These are phyloP conservation scores for Oenanthe javanica DNA, from an alignment of 140 eudicot genomes.

Conservation along the genomic window DNA sequence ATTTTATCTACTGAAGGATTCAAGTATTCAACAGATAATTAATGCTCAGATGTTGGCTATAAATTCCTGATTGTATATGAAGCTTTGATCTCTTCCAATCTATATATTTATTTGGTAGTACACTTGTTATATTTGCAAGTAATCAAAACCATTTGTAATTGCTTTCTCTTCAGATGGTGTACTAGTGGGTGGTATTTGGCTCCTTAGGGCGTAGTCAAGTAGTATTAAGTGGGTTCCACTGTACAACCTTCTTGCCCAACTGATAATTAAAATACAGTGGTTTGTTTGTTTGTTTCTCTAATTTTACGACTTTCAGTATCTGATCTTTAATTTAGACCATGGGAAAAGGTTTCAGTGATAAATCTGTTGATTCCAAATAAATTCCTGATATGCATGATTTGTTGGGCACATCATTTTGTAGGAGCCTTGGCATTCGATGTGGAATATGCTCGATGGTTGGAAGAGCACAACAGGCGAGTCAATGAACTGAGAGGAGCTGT, in stretches of 20 bases:
- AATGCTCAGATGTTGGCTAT: neutral
- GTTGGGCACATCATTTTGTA: conserved; percentile 14
- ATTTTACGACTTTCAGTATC: neutral
- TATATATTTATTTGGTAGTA: neutral
- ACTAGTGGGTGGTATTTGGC: neutral
- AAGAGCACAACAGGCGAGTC: conserved; percentile 62
- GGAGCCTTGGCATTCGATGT: conserved; percentile 79
- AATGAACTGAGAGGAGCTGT: conserved; percentile 78
- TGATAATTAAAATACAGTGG: neutral
- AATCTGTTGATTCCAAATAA: neutral
- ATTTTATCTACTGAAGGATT: neutral
- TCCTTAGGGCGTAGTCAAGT: neutral
- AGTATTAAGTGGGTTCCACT: neutral
- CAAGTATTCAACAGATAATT: neutral
- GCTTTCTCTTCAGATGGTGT: neutral
- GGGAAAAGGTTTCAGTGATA: neutral
- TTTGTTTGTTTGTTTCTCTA: neutral
- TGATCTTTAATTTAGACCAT: neutral
- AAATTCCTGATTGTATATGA: neutral
- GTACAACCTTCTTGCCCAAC: neutral
- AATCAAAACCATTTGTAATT: neutral
- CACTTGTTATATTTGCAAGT: neutral
- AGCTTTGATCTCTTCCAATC: neutral
- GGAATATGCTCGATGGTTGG: conserved; percentile 76
- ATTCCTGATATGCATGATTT: conserved; percentile 6